Conservation (phyloP, 1,284 basidiomycete species). For the Kwoniella shivajii region DNA sequence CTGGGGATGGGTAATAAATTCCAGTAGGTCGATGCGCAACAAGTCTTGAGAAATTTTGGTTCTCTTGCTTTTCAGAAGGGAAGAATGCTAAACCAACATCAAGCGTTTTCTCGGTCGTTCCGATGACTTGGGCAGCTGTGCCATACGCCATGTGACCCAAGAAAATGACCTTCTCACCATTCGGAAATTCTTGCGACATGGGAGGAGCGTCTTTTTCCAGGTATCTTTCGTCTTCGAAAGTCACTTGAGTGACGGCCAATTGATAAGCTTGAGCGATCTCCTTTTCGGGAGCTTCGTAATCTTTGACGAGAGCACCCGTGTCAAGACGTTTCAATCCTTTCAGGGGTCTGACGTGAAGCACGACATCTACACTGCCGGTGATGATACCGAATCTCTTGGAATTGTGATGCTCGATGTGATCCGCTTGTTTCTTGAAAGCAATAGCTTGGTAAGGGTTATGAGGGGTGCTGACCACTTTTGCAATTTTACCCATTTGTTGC, state of each 20-base stretch:
- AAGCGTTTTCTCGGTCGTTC: slow-evolving; percentile 67
- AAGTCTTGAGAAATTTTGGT: slow-evolving; percentile 70
- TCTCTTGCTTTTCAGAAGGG: slow-evolving; percentile 75
- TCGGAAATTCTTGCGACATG: slow-evolving; percentile 84
- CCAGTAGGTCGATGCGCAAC: slow-evolving; percentile 63
- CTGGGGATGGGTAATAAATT: slow-evolving; percentile 75
- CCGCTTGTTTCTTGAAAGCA: slow-evolving; percentile 75
- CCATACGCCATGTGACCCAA: slow-evolving; percentile 91
- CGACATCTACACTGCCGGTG: slow-evolving; percentile 74
- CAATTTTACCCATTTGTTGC: slow-evolving; percentile 63
- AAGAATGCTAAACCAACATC: slow-evolving; percentile 84
- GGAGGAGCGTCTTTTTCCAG: slow-evolving; percentile 74
- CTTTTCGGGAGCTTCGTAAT: slow-evolving; percentile 81
- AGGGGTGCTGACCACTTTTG: slow-evolving; percentile 67
- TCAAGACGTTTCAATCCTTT: slow-evolving; percentile 90
- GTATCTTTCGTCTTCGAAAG: slow-evolving; percentile 85
- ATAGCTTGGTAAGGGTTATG: slow-evolving; percentile 67
- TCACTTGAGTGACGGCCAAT: slow-evolving; percentile 73
- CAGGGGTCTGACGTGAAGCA: slow-evolving; percentile 80
- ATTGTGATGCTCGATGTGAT: slow-evolving; percentile 79
- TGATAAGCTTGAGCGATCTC: slow-evolving; percentile 85
- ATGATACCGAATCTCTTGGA: slow-evolving; percentile 88
- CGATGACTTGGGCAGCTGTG: slow-evolving; percentile 84
- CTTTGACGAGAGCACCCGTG: slow-evolving; percentile 87
- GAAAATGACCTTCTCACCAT: slow-evolving; percentile 91